Evolutionary conservation across 768 basidiomycete genomes (phyloP), one percentile per base, ranked within the genome.

Genomic region (Pisolithus sp.): DNA sequence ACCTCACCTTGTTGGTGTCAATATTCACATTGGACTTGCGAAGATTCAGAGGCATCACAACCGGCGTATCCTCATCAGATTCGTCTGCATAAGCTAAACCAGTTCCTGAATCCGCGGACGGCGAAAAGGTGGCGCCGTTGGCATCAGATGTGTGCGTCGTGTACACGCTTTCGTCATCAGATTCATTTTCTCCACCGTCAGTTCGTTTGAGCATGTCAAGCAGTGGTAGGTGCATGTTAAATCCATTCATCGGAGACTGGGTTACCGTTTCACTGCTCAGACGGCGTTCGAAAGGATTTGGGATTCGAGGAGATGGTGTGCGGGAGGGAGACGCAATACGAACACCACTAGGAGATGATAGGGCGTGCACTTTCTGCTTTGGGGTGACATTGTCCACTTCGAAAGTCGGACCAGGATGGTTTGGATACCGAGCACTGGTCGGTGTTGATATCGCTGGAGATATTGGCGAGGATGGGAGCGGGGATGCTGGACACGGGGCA

Each of bases 271-370:
- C 67, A 88, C 94, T 65, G 91, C 95, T 70, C 84, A 97, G 67
- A 89, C 93, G 70, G 89, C 89, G 70, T 83, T 77, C 62, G 84
- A 95, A 65, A 86, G 95, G 63, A 90, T 89, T 77, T 85, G 95
- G 92, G 89, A 96, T 64, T 1, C 62, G 64, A 5, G 46, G 46
- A 7, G 67, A 68, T 48, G 64, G 66, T n/a, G 62, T 58, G 28
- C 56, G 61, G 3, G 71, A 60, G 34, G 65, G 57, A 4, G 62
- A 65, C 18, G 59, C 68, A 37, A 71, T 60, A 50, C 58, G 60
- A 26, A 68, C 51, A 24, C 17, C 46, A 28, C 55, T 54, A 44
- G 61, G 48, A 18, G 69, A 59, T 18, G 67, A 59, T 0, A 55
- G 53, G 15, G 10, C 8, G 10, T 13, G 42, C 15, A 13, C 24